Percentiles rank a stretch among this genome's conserved stretches.
Evolutionary conservation across 2,329 filamentous ascomycete genomes (phyloP).

Genomic region (Hymenoscyphus occultus): DNA sequence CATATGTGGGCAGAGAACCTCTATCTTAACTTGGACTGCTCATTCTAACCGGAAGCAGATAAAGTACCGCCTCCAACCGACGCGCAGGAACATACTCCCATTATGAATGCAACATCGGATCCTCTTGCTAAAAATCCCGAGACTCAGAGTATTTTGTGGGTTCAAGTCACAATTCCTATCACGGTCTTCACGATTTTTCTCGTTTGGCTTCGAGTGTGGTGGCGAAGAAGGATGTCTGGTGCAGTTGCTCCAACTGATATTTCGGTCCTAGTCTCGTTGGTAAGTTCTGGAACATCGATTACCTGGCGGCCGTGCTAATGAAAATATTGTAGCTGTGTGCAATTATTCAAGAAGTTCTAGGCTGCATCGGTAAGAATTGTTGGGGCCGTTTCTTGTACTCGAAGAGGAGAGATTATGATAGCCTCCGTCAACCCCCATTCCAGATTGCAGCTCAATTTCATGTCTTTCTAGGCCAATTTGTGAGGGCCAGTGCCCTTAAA

Average conservation of each 20-base stretch:
- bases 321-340: constrained; percentile 10
- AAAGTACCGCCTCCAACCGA: neutral
- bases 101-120: neutral
- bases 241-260: constrained; percentile 9
- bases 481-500: neutral
- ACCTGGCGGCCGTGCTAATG: neutral
- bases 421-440: neutral
- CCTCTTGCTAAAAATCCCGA: constrained; percentile 9
- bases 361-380: constrained; percentile 14
- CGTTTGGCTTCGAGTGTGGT: constrained; percentile 19
- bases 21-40: neutral
- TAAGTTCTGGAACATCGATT: neutral
- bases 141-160: constrained; percentile 11
- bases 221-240: constrained; percentile 16
- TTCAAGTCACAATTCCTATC: constrained; percentile 19
- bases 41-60: neutral
- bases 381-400: neutral
- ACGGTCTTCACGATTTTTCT: constrained; percentile 13
- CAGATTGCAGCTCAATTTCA: neutral
- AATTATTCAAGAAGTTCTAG: constrained; percentile 12
- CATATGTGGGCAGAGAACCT: neutral
- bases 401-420: neutral
- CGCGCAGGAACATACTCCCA: neutral
- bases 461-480: neutral
- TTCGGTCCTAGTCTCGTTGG: constrained; percentile 11